Evolutionary conservation across 2,329 filamentous ascomycete species (phyloP).

Genomic region (Stemphylium vesicarium): DNA sequence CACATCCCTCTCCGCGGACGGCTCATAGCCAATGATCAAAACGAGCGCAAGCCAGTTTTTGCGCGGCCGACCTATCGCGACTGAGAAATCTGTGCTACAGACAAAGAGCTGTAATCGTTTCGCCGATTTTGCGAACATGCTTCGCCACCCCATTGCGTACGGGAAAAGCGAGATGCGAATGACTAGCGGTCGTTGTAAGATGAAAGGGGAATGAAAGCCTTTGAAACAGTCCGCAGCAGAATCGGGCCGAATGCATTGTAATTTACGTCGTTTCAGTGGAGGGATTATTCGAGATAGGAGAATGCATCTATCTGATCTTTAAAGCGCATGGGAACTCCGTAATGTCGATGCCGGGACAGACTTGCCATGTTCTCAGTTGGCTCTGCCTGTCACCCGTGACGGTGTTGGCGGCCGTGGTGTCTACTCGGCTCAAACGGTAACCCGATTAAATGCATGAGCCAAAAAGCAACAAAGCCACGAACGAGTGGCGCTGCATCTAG

Average conservation of each 20-base stretch:
- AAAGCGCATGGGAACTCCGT: neutral
- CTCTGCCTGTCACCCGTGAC: neutral
- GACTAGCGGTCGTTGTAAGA: neutral
- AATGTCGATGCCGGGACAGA: neutral
- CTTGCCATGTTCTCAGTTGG: neutral
- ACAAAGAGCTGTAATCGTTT: neutral
- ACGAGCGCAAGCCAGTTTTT: too few species aligned
- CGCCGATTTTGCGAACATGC: neutral
- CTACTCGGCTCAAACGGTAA: too few species aligned
- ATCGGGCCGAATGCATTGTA: neutral
- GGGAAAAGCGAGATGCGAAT: neutral
- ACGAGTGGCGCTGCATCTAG: too few species aligned
- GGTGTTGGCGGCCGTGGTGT: too few species aligned
- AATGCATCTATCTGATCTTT: neutral
- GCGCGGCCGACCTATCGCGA: neutral
- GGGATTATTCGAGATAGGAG: neutral
- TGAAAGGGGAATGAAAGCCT: neutral
- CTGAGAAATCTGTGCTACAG: neutral
- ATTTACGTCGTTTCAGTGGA: neutral
- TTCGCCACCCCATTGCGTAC: neutral
- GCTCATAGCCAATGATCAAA: too few species aligned
- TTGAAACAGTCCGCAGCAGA: neutral
- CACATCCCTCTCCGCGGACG: neutral
- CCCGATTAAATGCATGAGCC: too few species aligned
- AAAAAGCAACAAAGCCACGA: too few species aligned